phyloP scores from a whole-genome alignment of 371 early-diverging fungal genomes.

The Funneliformis caledonium region DNA sequence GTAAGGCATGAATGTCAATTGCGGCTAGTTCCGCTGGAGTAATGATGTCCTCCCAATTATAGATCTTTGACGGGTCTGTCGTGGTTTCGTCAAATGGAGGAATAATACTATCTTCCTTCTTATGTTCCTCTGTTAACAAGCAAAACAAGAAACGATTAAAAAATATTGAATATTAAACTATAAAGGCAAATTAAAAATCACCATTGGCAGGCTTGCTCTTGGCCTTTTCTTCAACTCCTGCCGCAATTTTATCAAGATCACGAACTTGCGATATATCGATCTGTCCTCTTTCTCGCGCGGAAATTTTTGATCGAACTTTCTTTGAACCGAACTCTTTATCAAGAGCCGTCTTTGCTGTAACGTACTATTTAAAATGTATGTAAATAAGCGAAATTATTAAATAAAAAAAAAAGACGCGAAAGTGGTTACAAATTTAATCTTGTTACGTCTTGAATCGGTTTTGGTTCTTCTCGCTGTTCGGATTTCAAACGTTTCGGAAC shows the following conservation, averaged over 20 bases:
- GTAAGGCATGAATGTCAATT: slow-evolving; percentile 60
- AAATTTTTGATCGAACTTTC: background rate
- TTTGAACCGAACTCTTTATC: slow-evolving; percentile 25
- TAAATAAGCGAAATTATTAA: background rate
- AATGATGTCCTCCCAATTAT: slow-evolving; percentile 73
- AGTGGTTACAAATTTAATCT: background rate
- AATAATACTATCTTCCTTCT: slow-evolving; percentile 66
- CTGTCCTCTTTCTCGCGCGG: slow-evolving; percentile 2
- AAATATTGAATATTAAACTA: background rate
- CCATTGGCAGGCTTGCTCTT: background rate
- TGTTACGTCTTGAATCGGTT: background rate
- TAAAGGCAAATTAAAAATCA: background rate
- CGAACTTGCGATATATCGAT: slow-evolving; percentile 6
- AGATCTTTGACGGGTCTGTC: slow-evolving; percentile 69
- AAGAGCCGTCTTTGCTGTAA: slow-evolving; percentile 9
- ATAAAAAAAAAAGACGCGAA: background rate
- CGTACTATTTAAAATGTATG: background rate
- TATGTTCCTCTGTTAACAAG: slow-evolving; percentile 52
- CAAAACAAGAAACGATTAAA: background rate
- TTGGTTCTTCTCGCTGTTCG: background rate
- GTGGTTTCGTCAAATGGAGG: slow-evolving; percentile 74
- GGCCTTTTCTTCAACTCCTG: slow-evolving; percentile 1
- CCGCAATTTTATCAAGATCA: slow-evolving; percentile 1
- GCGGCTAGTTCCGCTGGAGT: slow-evolving; percentile 63
- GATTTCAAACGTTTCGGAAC: slow-evolving; percentile 2